Conservation (phyloP, 495 filamentous ascomycete species). For the Neurospora sp. region DNA sequence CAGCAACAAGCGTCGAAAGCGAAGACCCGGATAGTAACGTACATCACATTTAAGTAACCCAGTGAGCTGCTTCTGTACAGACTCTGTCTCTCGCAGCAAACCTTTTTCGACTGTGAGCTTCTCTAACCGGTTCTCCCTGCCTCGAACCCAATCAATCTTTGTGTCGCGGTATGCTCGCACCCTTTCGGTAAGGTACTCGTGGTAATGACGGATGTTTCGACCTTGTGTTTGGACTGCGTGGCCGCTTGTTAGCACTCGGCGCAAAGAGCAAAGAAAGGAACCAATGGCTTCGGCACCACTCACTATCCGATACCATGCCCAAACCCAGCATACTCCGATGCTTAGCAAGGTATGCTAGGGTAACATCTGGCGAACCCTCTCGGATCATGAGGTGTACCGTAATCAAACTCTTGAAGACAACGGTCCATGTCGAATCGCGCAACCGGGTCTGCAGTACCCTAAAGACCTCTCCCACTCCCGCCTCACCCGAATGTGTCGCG, state of each 20-base stretch:
- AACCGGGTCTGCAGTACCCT: constrained; percentile 78
- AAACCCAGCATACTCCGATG: constrained; percentile 78
- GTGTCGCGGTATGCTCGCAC: constrained; percentile 73
- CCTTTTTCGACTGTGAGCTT: constrained; percentile 87
- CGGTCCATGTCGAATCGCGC: constrained; percentile 94
- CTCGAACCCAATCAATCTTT: constrained; percentile 81
- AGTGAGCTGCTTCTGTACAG: constrained; percentile 79
- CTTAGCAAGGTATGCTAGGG: constrained; percentile 73
- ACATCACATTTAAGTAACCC: constrained; percentile 87
- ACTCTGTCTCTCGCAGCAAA: constrained; percentile 82
- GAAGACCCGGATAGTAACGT: constrained; percentile 14
- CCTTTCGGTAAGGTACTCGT: constrained; percentile 74
- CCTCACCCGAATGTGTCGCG: constrained; percentile 90
- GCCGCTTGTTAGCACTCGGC: constrained; percentile 3
- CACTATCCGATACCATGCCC: constrained; percentile 86
- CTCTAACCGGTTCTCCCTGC: constrained; percentile 72
- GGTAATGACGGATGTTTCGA: constrained; percentile 86
- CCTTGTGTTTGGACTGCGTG: constrained; percentile 82
- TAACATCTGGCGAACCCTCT: constrained; percentile 84
- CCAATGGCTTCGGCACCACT: constrained; percentile 22
- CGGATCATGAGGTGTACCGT: constrained; percentile 95
- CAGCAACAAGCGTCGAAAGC: neutral
- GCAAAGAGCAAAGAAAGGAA: neutral
- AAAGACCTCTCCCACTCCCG: constrained; percentile 93
- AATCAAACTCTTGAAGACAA: constrained; percentile 91